Conservation (phyloP, 2,329 filamentous ascomycete species). For the Claviceps lovelessii region DNA sequence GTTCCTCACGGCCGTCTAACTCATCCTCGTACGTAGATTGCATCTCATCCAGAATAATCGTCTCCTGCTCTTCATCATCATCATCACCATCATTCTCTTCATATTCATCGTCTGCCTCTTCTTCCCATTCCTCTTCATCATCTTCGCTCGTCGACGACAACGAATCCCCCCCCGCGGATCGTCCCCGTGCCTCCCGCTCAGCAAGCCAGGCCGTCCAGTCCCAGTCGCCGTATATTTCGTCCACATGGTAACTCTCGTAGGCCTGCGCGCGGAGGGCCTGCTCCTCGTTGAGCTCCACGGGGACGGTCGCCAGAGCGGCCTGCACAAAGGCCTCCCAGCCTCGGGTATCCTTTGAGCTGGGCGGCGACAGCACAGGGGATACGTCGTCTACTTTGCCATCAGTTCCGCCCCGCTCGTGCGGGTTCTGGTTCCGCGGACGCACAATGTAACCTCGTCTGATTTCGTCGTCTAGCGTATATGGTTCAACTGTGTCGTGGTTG, state of each 20-base stretch:
- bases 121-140: neutral
- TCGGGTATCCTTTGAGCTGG: slow-evolving; percentile 6
- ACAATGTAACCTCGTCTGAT: slow-evolving; percentile 20
- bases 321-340: slow-evolving; percentile 17
- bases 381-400: neutral
- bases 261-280: slow-evolving; percentile 13
- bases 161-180: too few species aligned
- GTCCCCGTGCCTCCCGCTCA: slow-evolving; percentile 5
- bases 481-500: too few species aligned
- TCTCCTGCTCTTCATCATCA: slow-evolving; percentile 6
- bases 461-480: slow-evolving; percentile 18
- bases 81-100: neutral
- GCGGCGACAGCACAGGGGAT: slow-evolving; percentile 5
- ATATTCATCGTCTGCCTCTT: neutral
- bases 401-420: slow-evolving; percentile 1
- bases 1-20: neutral
- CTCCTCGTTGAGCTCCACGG: slow-evolving; percentile 12
- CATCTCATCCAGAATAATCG: neutral
- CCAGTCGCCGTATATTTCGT: slow-evolving; percentile 7
- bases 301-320: slow-evolving; percentile 11
- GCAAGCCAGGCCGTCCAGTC: slow-evolving; percentile 12
- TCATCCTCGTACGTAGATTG: neutral
- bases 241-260: slow-evolving; percentile 9
- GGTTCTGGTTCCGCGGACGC: neutral
- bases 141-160: neutral